phyloP scores from a whole-genome alignment of 345 rosid species.

The Hibiscus mutabilis region DNA sequence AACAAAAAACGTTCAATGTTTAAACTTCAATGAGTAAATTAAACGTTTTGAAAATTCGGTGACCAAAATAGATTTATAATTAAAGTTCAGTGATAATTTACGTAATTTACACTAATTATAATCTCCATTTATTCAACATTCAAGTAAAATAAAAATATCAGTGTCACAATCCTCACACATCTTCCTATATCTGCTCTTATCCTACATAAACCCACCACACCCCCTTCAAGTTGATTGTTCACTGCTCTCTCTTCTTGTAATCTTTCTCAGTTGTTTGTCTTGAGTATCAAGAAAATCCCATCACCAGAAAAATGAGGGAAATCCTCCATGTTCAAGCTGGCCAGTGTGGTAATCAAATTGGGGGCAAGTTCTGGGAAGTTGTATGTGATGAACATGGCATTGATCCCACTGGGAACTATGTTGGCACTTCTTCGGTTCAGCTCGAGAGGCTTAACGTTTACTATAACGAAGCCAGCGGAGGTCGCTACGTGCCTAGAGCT shows the following conservation, averaged over 20 bases:
- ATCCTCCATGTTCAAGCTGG: constrained; percentile 38
- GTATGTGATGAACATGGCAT: constrained; percentile 34
- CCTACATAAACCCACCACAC: background rate
- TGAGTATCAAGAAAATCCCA: background rate
- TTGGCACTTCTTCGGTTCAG: constrained; percentile 16
- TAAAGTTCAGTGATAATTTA: no score
- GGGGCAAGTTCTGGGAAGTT: constrained; percentile 32
- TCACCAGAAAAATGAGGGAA: constrained; percentile 22
- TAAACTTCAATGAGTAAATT: no score
- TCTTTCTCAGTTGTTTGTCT: background rate
- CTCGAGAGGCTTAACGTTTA: constrained; percentile 27
- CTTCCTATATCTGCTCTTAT: background rate
- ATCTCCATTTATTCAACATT: background rate
- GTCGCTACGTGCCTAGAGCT: constrained; percentile 26
- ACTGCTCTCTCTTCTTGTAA: background rate
- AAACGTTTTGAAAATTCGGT: no score
- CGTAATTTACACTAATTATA: background rate
- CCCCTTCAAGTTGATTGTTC: constrained; percentile 13
- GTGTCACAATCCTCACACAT: constrained; percentile 10
- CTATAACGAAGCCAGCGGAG: constrained; percentile 24
- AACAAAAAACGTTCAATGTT: no score
- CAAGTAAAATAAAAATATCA: constrained; percentile 1
- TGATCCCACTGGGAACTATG: constrained; percentile 22
- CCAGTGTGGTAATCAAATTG: constrained; percentile 37
- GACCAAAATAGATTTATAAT: no score